Base-by-base conservation (phyloP, 805 yeast species). In the Saturnispora serradocipensis region DNA sequence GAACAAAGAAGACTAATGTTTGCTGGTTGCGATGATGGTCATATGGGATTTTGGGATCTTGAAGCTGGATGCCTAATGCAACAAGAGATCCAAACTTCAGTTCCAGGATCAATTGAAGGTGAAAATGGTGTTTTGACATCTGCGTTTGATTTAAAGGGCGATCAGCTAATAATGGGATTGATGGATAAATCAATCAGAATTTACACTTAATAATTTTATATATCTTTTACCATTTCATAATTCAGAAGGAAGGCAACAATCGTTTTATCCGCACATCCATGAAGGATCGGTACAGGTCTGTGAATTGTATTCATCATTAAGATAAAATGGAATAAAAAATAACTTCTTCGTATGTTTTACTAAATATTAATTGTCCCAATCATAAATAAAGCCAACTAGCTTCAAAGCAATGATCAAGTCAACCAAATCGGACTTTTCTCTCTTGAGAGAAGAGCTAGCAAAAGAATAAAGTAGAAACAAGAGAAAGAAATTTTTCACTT, bases 11-110 rank as follows among this genome's bases (percentile, higher is more conserved):
- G 78, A 4, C 80, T 81, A 3, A 61, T 88, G 52, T 87, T 86
- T 61, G 79, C 86, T 5, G 98, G 98, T 16, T 84, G 84, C 48
- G 96, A 88, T 61, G 77, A 87, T 63, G 98, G 98, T 1, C 70
- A 76, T 4, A 74, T 86, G 72, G 81, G 80, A 4, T 81, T 88
- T 58, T 88, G 77, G 67, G 95, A 91, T 67, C 88, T 91, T 77
- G 73, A 74, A 25, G 65, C 81, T 1, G 97, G 96, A 0, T 72
- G 73, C 39, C 70, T 78, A 56, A 73, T 78, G 58, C 95, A 86
- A 62, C 66, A 71, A 16, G 65, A 73, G 5, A 57, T 59, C 2
- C 76, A 91, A 1, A 71, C 71, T 0, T 78, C 82, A 5, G 69
- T 82, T 15, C 86, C 90, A 0, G 97, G 96, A 0, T 80, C 93